Base-by-base conservation (phyloP, 2,329 filamentous ascomycete genomes). In the Thyridium curvatum region DNA sequence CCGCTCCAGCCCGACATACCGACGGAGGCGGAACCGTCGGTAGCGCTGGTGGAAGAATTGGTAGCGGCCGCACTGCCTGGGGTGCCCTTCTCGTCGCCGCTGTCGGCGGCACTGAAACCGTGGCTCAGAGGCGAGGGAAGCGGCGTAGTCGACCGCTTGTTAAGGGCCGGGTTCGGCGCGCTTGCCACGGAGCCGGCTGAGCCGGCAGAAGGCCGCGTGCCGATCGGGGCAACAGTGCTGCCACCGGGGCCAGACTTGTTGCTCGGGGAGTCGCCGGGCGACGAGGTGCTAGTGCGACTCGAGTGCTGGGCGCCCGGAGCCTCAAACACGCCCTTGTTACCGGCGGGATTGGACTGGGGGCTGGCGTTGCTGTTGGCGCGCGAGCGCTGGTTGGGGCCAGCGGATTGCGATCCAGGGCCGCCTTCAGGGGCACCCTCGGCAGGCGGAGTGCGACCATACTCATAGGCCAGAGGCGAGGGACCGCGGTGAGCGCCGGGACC, bases 41-140 rank as follows among this genome's bases (percentile, higher is more conserved):
- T 61, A 1, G 65, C 52, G 13, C 68, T 60, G 43, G 55, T 68
- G 18, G 66, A 55, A 32, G 79, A 71, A 59, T 81, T 85, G 35
- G 80, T 76, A 8, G 73, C 45, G 13, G 47, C 66, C 29, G 72
- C 69, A 14, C 66, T 68, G 15, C 72, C 69, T 41, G 52, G 44
- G 18, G 45, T 38, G 49, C 58, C 48, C 21, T 68, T 67, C 46
- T 80, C 75, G 35, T 76, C 73, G 34, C 60, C 62, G 30, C 59
- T 64, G 30, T 66, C 68, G 52, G 54, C 75, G 4, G 39, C 37
- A 30, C 72, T 79, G 60, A 84, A 86, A 17, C 84, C 82, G 46
- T 82, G 83, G 59, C 83, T 83, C 38, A 93, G 71, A 12, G 90
- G 89, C n/a, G 89, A 94, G n/a, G 89, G 82, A 21, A 95, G 74